Evolutionary conservation across 129 eudicot genomes (phyloP).

Genomic region (Flaveria robusta): DNA sequence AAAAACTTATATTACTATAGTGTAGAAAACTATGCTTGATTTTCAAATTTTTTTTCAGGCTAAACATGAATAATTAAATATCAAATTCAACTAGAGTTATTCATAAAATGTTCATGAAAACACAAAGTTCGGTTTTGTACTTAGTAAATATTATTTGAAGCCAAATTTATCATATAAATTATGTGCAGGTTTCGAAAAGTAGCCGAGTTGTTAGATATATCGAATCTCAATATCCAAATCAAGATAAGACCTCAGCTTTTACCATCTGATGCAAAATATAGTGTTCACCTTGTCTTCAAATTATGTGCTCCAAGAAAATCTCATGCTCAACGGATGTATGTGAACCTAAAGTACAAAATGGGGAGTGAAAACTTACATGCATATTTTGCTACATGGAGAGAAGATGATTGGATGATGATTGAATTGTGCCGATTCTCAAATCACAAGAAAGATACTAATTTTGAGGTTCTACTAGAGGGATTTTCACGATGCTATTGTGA

Average conservation of each 20-base stretch:
- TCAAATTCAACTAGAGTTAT: neutral
- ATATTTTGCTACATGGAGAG: conserved; percentile 26
- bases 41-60: neutral
- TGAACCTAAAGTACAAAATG: conserved; percentile 18
- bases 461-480: neutral
- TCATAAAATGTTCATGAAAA: neutral
- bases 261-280: neutral
- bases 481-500: conserved; percentile 21
- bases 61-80: no score
- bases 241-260: conserved; percentile 12
- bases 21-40: neutral
- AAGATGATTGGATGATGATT: conserved; percentile 5
- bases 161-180: neutral
- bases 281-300: conserved; percentile 8
- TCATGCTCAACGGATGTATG: neutral
- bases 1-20: no score
- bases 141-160: neutral
- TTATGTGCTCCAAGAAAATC: conserved; percentile 10
- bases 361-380: neutral
- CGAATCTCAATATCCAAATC: conserved; percentile 9
- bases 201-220: neutral
- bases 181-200: conserved; percentile 16
- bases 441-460: neutral
- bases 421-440: neutral
- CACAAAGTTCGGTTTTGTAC: neutral